These are phyloP conservation scores for Podaxis rugospora DNA, from an alignment of 768 basidiomycete genomes.

Conservation along the genomic window DNA sequence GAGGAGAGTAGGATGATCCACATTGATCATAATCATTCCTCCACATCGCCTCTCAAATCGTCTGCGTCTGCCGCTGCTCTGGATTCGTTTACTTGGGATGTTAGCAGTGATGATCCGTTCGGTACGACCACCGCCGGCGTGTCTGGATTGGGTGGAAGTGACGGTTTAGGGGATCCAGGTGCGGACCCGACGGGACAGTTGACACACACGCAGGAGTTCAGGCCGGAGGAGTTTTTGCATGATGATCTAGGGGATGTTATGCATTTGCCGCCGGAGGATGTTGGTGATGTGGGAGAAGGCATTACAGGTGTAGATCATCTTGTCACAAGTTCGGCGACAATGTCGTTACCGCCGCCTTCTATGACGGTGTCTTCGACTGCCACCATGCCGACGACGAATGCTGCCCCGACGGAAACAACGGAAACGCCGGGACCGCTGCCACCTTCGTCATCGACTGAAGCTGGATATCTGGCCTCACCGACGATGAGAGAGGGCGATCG, in stretches of 20 bases:
- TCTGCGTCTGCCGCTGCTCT: conserved; percentile 11
- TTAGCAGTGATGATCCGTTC: conserved; percentile 8
- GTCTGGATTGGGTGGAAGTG: not conserved
- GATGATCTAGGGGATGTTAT: conserved; percentile 10
- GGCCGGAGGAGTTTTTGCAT: conserved; percentile 8
- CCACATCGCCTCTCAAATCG: conserved; percentile 12
- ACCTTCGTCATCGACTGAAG: conserved; percentile 21
- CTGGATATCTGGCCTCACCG: conserved; percentile 9
- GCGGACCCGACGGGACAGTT: not conserved
- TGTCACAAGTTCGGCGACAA: not conserved
- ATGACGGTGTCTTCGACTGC: not conserved
- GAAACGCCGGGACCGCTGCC: conserved; percentile 12
- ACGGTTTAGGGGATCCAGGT: not conserved
- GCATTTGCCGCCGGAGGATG: conserved; percentile 7
- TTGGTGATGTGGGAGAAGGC: conserved; percentile 2
- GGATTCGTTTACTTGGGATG: conserved; percentile 10
- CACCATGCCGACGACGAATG: not conserved
- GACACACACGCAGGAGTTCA: conserved; percentile 2
- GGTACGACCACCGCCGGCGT: not conserved
- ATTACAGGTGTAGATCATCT: not conserved
- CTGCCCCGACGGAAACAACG: not conserved
- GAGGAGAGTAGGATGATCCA: conserved; percentile 8
- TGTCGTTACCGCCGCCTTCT: not conserved
- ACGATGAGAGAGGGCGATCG: conserved; percentile 33
- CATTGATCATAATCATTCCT: conserved; percentile 10